Evolutionary conservation across 2,329 filamentous ascomycete species (phyloP).

Genomic region (Tolypocladium amazonense): DNA sequence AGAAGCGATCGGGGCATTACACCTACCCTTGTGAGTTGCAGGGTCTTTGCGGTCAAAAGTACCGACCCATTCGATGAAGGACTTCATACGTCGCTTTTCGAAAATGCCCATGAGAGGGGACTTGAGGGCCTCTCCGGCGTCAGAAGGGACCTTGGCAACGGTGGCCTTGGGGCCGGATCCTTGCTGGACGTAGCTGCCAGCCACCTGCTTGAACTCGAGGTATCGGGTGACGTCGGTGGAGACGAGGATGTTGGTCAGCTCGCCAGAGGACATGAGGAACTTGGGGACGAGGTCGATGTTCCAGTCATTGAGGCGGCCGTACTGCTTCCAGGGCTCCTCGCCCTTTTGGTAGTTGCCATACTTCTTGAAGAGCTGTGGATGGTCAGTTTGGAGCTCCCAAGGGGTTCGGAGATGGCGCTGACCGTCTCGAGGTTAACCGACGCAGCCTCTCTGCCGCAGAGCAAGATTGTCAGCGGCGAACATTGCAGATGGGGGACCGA

Average conservation of each 20-base stretch:
- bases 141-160: slow-evolving; percentile 92
- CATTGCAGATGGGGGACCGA: neutral
- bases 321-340: slow-evolving; percentile 96
- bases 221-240: slow-evolving; percentile 87
- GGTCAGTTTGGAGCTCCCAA: slow-evolving; percentile 8
- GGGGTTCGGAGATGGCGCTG: slow-evolving; percentile 30
- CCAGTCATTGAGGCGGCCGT: slow-evolving; percentile 95
- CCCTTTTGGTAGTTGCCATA: slow-evolving; percentile 73
- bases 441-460: slow-evolving; percentile 60
- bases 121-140: slow-evolving; percentile 78
- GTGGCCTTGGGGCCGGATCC: slow-evolving; percentile 72
- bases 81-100: slow-evolving; percentile 94
- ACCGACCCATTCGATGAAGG: slow-evolving; percentile 92
- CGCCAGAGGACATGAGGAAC: slow-evolving; percentile 96
- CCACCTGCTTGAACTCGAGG: slow-evolving; percentile 89
- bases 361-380: slow-evolving; percentile 79
- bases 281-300: slow-evolving; percentile 98
- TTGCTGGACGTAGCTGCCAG: slow-evolving; percentile 94
- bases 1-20: neutral
- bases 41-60: slow-evolving; percentile 74
- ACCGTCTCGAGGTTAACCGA: slow-evolving; percentile 91
- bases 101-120: slow-evolving; percentile 96
- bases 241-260: slow-evolving; percentile 96
- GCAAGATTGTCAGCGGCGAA: slow-evolving; percentile 5
- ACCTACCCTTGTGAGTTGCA: slow-evolving; percentile 76